Evolutionary conservation across 805 yeast species (phyloP).

Genomic region (Candida dajiaensis): DNA sequence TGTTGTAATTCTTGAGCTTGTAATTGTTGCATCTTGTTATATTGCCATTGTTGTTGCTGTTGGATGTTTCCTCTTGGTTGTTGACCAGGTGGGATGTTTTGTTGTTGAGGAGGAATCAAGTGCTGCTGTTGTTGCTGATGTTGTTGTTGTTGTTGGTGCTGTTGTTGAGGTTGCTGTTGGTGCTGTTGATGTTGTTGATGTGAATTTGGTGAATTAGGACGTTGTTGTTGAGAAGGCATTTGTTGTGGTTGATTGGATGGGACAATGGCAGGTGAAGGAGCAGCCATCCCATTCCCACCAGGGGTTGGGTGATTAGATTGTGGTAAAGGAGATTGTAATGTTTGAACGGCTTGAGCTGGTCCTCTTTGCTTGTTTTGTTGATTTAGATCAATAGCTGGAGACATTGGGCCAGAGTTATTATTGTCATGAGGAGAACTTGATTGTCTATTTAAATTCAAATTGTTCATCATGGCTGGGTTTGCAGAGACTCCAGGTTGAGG

Average conservation of each 20-base stretch:
- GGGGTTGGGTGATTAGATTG: slow-evolving; percentile 17
- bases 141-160: slow-evolving; percentile 19
- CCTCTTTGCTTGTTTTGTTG: slow-evolving; percentile 1
- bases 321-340: slow-evolving; percentile 20
- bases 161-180: slow-evolving; percentile 12
- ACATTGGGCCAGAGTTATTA: slow-evolving; percentile 12
- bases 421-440: neutral
- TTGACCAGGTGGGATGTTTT: neutral
- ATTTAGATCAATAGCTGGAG: slow-evolving; percentile 13
- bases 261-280: slow-evolving; percentile 13
- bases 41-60: slow-evolving; percentile 15
- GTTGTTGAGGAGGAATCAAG: slow-evolving; percentile 1
- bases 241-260: slow-evolving; percentile 4
- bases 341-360: neutral
- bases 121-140: too few species aligned
- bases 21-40: slow-evolving; percentile 17
- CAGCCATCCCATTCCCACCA: slow-evolving; percentile 7
- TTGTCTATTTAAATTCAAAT: neutral
- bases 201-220: neutral
- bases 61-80: slow-evolving; percentile 1
- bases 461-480: neutral
- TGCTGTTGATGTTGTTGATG: neutral
- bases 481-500: neutral
- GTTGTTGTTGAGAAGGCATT: slow-evolving; percentile 2
- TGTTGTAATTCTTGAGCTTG: slow-evolving; percentile 21